phyloP scores from a whole-genome alignment of 78 protist species.

The Isochrysis galbana region DNA sequence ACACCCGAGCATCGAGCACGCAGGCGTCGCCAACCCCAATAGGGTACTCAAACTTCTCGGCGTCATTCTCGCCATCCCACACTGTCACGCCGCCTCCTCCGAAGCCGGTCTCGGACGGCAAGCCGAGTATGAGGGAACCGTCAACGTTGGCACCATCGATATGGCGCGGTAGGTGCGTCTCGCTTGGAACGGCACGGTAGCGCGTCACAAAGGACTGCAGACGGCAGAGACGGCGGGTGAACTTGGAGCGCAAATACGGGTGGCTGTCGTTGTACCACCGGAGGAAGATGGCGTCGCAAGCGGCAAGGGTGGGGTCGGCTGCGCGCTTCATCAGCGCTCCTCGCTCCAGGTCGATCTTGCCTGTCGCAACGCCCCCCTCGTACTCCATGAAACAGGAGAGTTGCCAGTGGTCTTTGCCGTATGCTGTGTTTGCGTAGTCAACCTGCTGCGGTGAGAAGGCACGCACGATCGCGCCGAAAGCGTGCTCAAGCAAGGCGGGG shows the following conservation, averaged over 20 bases:
- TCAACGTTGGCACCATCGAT: constrained; percentile 27
- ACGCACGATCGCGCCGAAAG: background rate
- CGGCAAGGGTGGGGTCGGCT: background rate
- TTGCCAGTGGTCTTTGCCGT: constrained; percentile 3
- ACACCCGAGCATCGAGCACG: background rate
- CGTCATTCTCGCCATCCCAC: constrained; percentile 10
- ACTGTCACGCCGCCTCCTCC: constrained; percentile 16
- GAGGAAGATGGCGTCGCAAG: background rate
- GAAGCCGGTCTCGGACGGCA: background rate
- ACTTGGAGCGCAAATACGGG: background rate
- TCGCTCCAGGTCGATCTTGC: background rate
- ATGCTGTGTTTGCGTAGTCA: background rate
- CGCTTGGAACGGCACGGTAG: background rate
- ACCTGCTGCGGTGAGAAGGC: constrained; percentile 12
- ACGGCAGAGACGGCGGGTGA: background rate
- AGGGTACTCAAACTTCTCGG: background rate
- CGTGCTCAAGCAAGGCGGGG: background rate
- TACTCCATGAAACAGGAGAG: constrained; percentile 28
- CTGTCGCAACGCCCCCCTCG: background rate
- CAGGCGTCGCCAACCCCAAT: background rate
- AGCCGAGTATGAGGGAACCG: background rate
- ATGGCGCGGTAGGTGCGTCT: constrained; percentile 17
- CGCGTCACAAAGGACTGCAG: constrained; percentile 29
- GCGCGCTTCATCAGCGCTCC: background rate
- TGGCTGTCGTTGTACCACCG: background rate